Base-by-base conservation (phyloP, 2,329 filamentous ascomycete species). In the Talaromyces sp. region DNA sequence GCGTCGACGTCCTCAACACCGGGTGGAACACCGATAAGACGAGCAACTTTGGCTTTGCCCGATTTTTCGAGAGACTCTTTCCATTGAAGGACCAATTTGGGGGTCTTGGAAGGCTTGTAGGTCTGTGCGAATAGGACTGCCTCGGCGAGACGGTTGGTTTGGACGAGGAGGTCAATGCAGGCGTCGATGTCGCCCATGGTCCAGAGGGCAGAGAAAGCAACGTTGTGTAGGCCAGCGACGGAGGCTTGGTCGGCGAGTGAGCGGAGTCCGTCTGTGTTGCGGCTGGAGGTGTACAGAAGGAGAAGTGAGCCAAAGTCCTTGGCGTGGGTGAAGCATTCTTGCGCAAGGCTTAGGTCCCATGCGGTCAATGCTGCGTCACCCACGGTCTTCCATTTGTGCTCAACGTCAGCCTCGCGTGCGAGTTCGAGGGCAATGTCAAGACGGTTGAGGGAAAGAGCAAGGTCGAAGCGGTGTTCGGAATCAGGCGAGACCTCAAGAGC, bases 341-440 rank as follows among this genome's bases (percentile, higher is more conserved):
- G 88, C 0, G 94, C 94, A 2, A 97, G 84, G 5, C 83, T 80
- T 35, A 99, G 82, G 67, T 99, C 87, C 94, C 93, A 99, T 1
- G 80, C 87, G 9, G 85, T 78, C 40, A 99, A 82, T 1, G 94
- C 94, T 1, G 92, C 89, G 66, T 99, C 94, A 60, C 94, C 94
- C 4, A 99, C 90, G 3, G 86, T 92, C 82, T 97, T 97, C 94
- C 94, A 99, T 77, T 96, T 96, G 77, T 97, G 93, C 72, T 97
- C 94, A 1, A 86, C 89, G 63, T 97, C 88, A 10, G 91, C 89
- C 71, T 89, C 81, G 40, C 86, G 83, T 6, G 94, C 93, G 53
- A 97, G 85, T 60, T 91, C 86, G 2, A 96, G 82, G 0, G 93
- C 93, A 68, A 93, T 89, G 40, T 92, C 84, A 13, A 97, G 84